Conservation (phyloP, 2,329 filamentous ascomycete species). For the Diplodia seriata region DNA sequence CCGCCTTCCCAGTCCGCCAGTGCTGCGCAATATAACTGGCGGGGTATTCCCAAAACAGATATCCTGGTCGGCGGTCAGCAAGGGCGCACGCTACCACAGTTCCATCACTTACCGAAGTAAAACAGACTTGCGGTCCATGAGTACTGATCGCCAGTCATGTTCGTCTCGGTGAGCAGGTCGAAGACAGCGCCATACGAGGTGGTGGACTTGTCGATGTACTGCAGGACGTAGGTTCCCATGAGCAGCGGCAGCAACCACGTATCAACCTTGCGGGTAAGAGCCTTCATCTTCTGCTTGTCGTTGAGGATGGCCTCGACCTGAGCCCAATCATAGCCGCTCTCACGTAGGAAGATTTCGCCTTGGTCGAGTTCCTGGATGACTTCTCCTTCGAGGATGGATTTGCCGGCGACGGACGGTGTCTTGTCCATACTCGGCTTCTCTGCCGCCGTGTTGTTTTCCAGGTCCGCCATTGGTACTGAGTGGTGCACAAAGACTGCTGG, state of each 20-base stretch:
- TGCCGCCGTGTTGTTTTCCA: conserved; percentile 13
- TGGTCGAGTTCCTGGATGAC: conserved; percentile 53
- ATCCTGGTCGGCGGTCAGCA: conserved; percentile 36
- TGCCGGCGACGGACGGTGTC: conserved; percentile 32
- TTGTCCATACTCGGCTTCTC: conserved; percentile 31
- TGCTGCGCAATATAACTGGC: conserved; percentile 42
- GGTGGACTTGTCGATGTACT: conserved; percentile 65
- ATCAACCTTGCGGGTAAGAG: conserved; percentile 57
- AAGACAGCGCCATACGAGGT: conserved; percentile 63
- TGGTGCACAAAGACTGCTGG: background rate
- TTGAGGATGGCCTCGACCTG: conserved; percentile 55
- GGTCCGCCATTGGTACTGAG: conserved; percentile 10
- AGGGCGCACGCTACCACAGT: conserved; percentile 37
- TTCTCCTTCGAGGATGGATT: conserved; percentile 41
- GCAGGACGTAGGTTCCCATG: conserved; percentile 56
- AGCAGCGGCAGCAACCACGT: conserved; percentile 60
- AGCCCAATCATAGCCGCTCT: conserved; percentile 54
- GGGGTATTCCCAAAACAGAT: conserved; percentile 38
- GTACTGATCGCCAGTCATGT: conserved; percentile 58
- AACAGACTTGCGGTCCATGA: conserved; percentile 64
- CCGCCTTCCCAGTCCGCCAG: conserved; percentile 44
- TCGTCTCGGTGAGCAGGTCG: conserved; percentile 59
- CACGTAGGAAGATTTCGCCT: conserved; percentile 57
- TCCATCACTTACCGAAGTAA: conserved; percentile 55
- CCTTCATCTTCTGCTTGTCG: conserved; percentile 48